Evolutionary conservation across 495 filamentous ascomycete species (phyloP), one percentile per base, ranked within the genome.

Genomic region (Annulohypoxylon stygium): DNA sequence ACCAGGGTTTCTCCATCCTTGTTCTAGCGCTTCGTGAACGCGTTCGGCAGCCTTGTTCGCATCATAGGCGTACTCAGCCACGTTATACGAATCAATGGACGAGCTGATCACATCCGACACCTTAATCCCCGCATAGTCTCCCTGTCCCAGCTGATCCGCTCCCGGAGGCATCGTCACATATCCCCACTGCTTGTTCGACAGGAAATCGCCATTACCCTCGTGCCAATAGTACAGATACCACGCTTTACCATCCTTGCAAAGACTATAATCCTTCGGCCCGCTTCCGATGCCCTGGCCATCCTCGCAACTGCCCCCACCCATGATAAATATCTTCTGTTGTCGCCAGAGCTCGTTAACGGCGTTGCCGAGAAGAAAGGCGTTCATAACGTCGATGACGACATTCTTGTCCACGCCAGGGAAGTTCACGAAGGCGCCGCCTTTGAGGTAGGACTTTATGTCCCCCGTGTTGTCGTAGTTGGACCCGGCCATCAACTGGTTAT

Each of bases 221-320:
- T 68, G 65, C 55, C 65, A 68, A 36, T 68, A 68, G 55, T 68
- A 68, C 43, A 68, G n/a, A 6, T 68, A 68, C 65, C 65, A 68
- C 2, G 55, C 55, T 6, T 45, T 51, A 0, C 65, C 65, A 16
- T 68, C 65, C 1, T 57, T 45, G 9, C 55, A 61, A 9, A 68
- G 5, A 34, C 20, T 61, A 12, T 68, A 68, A 8, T 68, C 65
- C 57, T 68, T 12, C 7, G 65, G 65, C 10, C 55, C 65, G 9
- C 55, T 41, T 9, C 55, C 65, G 34, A 61, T 68, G 5, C 55
- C 65, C 43, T 68, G 45, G 14, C 65, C 57, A 47, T 68, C 65
- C 7, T 55, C 65, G 54, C 65, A 67, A 1, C 61, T 50, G 10
- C 43, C 65, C 0, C 65, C 65, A 14, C 55, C 65, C 1, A 61